phyloP scores from a whole-genome alignment of 352 stramenopile species.

The Phytopythium ostracodes region DNA sequence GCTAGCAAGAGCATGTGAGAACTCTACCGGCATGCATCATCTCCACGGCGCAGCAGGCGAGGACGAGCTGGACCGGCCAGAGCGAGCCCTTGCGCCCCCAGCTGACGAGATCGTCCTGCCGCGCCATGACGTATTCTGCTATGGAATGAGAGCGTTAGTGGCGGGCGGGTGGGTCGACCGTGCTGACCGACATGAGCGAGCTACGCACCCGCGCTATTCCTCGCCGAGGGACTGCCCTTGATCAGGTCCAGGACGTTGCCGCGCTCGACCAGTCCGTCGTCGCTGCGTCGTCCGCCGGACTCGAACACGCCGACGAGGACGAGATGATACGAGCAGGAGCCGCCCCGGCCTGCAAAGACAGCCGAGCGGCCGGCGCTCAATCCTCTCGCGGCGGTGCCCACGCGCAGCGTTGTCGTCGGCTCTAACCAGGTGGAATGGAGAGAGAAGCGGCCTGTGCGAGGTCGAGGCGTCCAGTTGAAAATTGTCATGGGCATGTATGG shows the following conservation, averaged over 20 bases:
- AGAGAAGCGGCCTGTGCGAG: background rate
- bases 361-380: background rate
- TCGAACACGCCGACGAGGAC: background rate
- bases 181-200: background rate
- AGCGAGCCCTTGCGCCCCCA: slow-evolving; percentile 93
- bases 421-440: too few relatives aligned
- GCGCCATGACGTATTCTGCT: slow-evolving; percentile 93
- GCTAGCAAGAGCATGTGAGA: background rate
- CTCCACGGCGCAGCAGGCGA: slow-evolving; percentile 98
- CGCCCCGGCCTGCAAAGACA: background rate
- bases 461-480: background rate
- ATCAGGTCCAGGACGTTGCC: background rate
- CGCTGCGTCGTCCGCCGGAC: too few relatives aligned
- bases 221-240: slow-evolving; percentile 15
- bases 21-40: slow-evolving; percentile 92
- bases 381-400: background rate
- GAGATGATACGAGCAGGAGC: background rate
- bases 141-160: background rate
- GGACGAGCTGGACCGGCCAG: slow-evolving; percentile 98
- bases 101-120: slow-evolving; percentile 97
- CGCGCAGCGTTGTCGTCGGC: background rate
- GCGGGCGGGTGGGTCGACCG: too few relatives aligned
- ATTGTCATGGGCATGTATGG: background rate
- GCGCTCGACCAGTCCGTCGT: background rate
- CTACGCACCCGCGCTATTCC: slow-evolving; percentile 43